Percentiles rank a stretch among this genome's conserved stretches.
Evolutionary conservation across 2,329 filamentous ascomycete genomes (phyloP).

Genomic region (Tricladium varicosporioides): DNA sequence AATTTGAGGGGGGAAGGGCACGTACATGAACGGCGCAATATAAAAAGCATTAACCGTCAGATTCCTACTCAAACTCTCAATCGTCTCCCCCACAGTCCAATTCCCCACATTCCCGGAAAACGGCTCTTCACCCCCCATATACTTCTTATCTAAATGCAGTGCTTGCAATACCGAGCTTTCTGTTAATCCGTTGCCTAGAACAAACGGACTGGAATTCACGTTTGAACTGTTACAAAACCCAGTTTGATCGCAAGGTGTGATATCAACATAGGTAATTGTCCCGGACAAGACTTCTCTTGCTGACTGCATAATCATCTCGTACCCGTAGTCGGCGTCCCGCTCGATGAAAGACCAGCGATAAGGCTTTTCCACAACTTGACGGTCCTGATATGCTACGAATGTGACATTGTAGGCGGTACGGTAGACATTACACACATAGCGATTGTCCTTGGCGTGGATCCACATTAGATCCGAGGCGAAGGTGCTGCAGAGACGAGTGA

Average conservation of each 20-base stretch:
- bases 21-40: background rate
- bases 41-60: background rate
- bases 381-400: background rate
- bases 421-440: background rate
- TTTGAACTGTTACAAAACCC: background rate
- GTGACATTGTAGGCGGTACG: background rate
- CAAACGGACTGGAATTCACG: background rate
- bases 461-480: background rate
- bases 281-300: background rate
- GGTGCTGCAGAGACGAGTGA: background rate
- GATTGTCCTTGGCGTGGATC: background rate
- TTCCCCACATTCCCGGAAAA: background rate
- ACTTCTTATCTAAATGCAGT: background rate
- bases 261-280: background rate
- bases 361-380: background rate
- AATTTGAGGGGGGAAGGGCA: too few relatives aligned
- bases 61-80: background rate
- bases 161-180: background rate
- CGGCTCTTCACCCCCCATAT: too few relatives aligned
- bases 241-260: background rate
- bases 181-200: background rate
- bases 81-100: background rate
- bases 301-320: background rate
- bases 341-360: background rate
- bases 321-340: background rate